These are phyloP conservation scores for Diaporthe ilicicola DNA, from an alignment of 2,329 filamentous ascomycete species.

Conservation along the genomic window DNA sequence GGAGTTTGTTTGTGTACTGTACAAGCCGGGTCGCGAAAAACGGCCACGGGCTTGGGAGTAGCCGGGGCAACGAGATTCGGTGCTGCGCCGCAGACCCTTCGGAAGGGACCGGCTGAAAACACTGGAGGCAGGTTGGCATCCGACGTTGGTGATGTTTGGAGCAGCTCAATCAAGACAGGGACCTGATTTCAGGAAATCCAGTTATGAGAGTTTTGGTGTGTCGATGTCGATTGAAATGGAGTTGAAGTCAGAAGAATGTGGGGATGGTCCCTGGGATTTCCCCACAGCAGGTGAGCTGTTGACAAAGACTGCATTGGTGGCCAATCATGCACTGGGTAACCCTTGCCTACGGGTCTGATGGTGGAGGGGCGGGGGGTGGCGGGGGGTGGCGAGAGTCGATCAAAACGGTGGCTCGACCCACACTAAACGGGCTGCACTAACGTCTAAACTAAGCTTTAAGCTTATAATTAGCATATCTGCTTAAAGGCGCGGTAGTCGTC, in stretches of 20 bases:
- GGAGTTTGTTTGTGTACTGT: constrained; percentile 4
- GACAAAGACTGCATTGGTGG: background rate
- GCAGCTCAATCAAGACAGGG: background rate
- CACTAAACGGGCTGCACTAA: too few relatives aligned
- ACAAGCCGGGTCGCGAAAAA: background rate
- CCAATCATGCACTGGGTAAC: background rate
- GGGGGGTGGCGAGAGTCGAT: too few relatives aligned
- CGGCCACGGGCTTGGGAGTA: background rate
- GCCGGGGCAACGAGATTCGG: background rate
- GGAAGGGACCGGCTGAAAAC: too few relatives aligned
- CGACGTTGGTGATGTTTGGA: too few relatives aligned
- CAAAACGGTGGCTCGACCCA: too few relatives aligned
- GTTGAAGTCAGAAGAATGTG: background rate
- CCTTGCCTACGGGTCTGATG: too few relatives aligned
- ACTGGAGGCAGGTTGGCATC: background rate
- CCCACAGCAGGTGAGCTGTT: background rate
- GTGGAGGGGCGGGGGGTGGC: too few relatives aligned
- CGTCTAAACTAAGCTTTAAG: too few relatives aligned
- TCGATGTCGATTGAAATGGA: background rate
- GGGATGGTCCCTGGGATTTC: background rate
- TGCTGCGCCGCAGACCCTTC: background rate
- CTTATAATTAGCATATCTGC: too few relatives aligned
- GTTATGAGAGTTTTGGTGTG: background rate
- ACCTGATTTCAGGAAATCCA: background rate
- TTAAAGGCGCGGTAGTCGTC: too few relatives aligned